Base-by-base conservation (phyloP, 2,329 filamentous ascomycete genomes). In the Paramyrothecium sp. region DNA sequence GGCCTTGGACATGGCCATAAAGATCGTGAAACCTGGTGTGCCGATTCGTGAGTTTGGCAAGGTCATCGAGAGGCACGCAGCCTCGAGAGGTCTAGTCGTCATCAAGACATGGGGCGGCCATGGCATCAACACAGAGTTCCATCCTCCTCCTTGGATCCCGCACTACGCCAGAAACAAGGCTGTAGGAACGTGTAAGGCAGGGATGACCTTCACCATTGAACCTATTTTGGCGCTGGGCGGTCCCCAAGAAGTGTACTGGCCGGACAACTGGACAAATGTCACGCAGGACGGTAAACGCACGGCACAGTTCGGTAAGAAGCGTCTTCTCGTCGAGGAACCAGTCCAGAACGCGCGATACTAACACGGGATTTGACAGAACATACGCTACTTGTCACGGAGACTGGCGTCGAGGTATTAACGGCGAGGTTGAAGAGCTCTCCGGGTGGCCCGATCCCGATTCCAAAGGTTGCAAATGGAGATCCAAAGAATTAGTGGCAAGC, bases 91-190 rank as follows among this genome's bases (percentile, higher is more conserved):
- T 67, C 97, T 94, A 80, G 92, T 90, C 67, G 93, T 97, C 23
- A 93, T 99, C 72, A 89, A 92, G 74, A 94, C 92, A 2, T 99
- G 98, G 73, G 97, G 94, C 69, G 95, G 95, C 22, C 95, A 99
- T 71, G 95, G 94, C 61, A 90, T 98, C 76, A 96, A 97, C 76
- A 89, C 87, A 62, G 81, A 96, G 49, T 99, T 99, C 82, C 95
- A 99, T 76, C 90, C 88, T 72, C 87, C 93, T 30, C 95, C 95
- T 1, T 98, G 96, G 70, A 89, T 99, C 54, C 95, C 95, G 5
- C 95, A 99, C 75, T 99, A 99, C 70, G 94, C 89, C 57, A 98
- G 97, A 82, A 99, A 97, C 78, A 98, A 98, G 84, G 92, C 93
- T 0, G 90, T 97, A 1, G 95, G 95, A 52, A 87, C 90, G 66